A percentile compares a stretch with the other conserved stretches of the same genome.
Evolutionary conservation across 371 early-diverging fungal species (phyloP).

Genomic region (Mucor plumbeus): DNA sequence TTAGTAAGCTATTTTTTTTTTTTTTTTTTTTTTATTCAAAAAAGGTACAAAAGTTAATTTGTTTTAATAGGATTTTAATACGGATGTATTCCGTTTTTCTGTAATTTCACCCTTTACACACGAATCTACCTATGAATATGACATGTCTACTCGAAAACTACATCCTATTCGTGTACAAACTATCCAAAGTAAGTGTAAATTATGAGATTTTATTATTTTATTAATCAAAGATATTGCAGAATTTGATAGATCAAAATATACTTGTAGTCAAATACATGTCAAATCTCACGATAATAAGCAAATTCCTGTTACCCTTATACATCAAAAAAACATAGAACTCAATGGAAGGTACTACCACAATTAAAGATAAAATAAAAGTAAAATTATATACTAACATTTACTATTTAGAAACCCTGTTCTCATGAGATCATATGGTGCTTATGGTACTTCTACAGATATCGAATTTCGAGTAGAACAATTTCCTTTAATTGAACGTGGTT

Average conservation of each 20-base stretch:
- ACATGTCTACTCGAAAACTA: constrained; percentile 60
- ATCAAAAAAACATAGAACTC: constrained; percentile 51
- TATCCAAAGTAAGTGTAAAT: constrained; percentile 48
- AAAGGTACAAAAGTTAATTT: background rate
- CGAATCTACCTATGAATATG: constrained; percentile 73
- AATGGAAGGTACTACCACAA: constrained; percentile 47
- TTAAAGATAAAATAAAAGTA: too few relatives aligned
- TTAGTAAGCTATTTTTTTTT: constrained; percentile 41
- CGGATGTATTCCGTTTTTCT: constrained; percentile 71
- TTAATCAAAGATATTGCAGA: constrained; percentile 33
- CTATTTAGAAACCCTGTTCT: constrained; percentile 67
- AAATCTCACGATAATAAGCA: constrained; percentile 49
- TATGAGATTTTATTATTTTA: too few relatives aligned
- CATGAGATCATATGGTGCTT: constrained; percentile 85
- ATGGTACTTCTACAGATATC: constrained; percentile 81
- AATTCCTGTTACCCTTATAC: constrained; percentile 77
- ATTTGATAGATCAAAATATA: constrained; percentile 55
- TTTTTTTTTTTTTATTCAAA: too few relatives aligned
- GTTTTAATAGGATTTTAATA: constrained; percentile 60
- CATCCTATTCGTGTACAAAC: constrained; percentile 54
- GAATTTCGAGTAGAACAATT: constrained; percentile 83
- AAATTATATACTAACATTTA: background rate
- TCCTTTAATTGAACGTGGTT: constrained; percentile 79
- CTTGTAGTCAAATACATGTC: constrained; percentile 60
- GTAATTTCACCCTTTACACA: constrained; percentile 73